Percentiles rank a stretch among this genome's conserved stretches.
phyloP scores from a whole-genome alignment of 2,329 filamentous ascomycete species.

The Fusarium sp. region DNA sequence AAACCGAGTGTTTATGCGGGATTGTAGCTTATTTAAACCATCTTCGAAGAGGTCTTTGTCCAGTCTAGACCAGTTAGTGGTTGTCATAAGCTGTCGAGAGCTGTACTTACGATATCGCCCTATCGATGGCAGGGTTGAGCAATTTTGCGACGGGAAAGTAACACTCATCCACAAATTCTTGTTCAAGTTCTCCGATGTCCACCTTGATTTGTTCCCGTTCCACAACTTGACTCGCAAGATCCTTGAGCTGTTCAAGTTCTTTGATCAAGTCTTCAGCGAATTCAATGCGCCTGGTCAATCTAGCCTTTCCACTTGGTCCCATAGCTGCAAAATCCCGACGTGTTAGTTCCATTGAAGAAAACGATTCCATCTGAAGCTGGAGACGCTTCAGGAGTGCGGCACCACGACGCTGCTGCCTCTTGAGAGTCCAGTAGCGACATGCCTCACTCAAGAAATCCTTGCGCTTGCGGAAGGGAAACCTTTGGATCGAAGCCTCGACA shows the following conservation, averaged over 20 bases:
- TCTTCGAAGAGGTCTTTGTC: constrained; percentile 72
- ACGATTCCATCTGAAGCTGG: constrained; percentile 94
- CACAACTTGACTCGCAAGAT: constrained; percentile 77
- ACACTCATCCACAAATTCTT: constrained; percentile 84
- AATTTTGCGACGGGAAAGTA: constrained; percentile 90
- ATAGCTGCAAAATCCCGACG: constrained; percentile 95
- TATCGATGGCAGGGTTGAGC: constrained; percentile 81
- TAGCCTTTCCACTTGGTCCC: constrained; percentile 83
- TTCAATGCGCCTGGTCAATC: constrained; percentile 84
- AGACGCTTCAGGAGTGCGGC: constrained; percentile 92
- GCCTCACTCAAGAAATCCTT: constrained; percentile 94
- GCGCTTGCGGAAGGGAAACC: constrained; percentile 83
- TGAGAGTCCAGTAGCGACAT: constrained; percentile 97
- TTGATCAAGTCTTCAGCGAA: constrained; percentile 82
- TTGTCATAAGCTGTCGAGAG: constrained; percentile 35
- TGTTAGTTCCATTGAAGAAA: constrained; percentile 97
- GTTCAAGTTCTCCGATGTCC: constrained; percentile 79
- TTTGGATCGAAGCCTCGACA: constrained; percentile 84
- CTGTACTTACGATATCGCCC: constrained; percentile 79
- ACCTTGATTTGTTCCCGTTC: constrained; percentile 83
- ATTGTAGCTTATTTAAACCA: constrained; percentile 63
- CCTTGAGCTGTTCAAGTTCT: constrained; percentile 82
- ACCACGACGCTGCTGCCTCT: constrained; percentile 90
- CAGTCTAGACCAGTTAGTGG: constrained; percentile 64
- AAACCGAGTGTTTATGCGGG: constrained; percentile 65